These are phyloP conservation scores for Penicillium cosmopolitanum DNA, from an alignment of 495 filamentous ascomycete genomes.

Conservation along the genomic window DNA sequence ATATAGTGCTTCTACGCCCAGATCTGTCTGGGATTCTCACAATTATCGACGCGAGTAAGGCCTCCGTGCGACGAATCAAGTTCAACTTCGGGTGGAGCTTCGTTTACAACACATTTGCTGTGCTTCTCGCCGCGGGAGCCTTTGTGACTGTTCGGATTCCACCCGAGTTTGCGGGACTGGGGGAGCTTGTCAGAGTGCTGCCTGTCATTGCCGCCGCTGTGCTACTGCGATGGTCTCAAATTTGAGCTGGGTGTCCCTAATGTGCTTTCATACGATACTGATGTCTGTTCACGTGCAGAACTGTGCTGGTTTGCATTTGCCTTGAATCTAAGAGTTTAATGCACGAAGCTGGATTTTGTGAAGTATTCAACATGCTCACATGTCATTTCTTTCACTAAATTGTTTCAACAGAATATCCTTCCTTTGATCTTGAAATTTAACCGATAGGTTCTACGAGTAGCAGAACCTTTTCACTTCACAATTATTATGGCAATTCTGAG, in stretches of 20 bases:
- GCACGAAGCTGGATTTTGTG: too few relatives aligned
- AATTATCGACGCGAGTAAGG: conserved; percentile 61
- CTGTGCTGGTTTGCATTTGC: too few relatives aligned
- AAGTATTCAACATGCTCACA: too few relatives aligned
- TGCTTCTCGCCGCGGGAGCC: conserved; percentile 71
- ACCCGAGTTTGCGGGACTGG: conserved; percentile 74
- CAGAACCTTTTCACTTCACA: too few relatives aligned
- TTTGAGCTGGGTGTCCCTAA: conserved; percentile 14
- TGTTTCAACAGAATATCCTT: too few relatives aligned
- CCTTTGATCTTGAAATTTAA: too few relatives aligned
- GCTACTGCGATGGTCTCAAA: conserved; percentile 44
- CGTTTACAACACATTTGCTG: conserved; percentile 73
- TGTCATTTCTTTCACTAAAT: too few relatives aligned
- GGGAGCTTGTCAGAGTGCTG: conserved; percentile 76
- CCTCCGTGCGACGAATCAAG: conserved; percentile 57
- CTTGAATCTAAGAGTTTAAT: not conserved
- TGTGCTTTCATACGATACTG: too few relatives aligned
- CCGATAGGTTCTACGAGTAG: too few relatives aligned
- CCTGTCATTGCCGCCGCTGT: conserved; percentile 68
- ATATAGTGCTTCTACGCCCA: conserved; percentile 68
- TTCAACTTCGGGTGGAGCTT: conserved; percentile 78
- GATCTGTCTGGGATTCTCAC: conserved; percentile 59
- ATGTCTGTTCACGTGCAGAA: too few relatives aligned
- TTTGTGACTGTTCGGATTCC: conserved; percentile 68
- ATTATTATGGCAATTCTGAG: too few relatives aligned